phyloP scores from a whole-genome alignment of 495 filamentous ascomycete genomes.

The Podospora tetraspora region DNA sequence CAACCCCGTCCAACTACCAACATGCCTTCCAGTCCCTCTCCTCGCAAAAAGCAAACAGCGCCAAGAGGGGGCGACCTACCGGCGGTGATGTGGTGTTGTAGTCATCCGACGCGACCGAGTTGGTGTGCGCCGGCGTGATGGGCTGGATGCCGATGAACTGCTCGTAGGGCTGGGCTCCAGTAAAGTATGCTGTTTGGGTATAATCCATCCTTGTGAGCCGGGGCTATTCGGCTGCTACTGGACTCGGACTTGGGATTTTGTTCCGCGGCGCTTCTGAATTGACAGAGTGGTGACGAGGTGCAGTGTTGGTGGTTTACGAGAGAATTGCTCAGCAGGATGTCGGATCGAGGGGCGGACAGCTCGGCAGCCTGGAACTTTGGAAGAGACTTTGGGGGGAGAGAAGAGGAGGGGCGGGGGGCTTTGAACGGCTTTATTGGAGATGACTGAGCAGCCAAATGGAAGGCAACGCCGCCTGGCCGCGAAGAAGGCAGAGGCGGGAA shows the following conservation, averaged over 20 bases:
- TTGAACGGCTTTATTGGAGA: neutral
- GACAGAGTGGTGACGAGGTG: neutral
- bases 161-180: conserved; percentile 45
- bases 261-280: neutral
- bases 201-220: conserved; percentile 38
- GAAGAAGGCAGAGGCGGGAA: neutral
- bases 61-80: conserved; percentile 37
- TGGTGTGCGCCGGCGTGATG: conserved; percentile 48
- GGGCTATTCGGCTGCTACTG: neutral
- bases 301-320: neutral
- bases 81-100: conserved; percentile 50
- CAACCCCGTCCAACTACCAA: conserved; percentile 18
- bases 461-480: neutral
- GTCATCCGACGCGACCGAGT: conserved; percentile 49
- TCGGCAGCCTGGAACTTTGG: neutral
- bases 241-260: neutral
- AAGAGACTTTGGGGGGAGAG: neutral
- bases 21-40: neutral
- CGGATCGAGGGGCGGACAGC: neutral
- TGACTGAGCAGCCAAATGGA: neutral
- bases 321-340: neutral
- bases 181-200: conserved; percentile 37
- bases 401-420: neutral
- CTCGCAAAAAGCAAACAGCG: neutral
- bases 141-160: conserved; percentile 51